These are phyloP conservation scores for Botrytis porri DNA, from an alignment of 2,329 filamentous ascomycete genomes.

Conservation along the genomic window DNA sequence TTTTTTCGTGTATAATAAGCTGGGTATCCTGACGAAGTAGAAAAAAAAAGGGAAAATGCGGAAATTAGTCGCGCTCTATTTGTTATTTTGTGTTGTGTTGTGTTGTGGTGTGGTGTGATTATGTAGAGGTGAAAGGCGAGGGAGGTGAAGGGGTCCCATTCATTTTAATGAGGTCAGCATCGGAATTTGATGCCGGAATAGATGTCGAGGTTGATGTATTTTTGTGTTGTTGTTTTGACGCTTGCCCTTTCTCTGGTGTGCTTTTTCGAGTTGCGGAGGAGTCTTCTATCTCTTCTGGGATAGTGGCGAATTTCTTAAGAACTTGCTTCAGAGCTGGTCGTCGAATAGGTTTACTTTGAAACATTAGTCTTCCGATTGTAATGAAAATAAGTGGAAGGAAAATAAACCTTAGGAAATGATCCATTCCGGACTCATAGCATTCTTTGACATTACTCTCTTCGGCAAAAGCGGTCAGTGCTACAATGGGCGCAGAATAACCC, in stretches of 20 bases:
- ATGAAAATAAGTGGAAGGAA: neutral
- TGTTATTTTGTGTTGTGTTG: neutral
- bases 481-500: slow-evolving; percentile 84
- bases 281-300: slow-evolving; percentile 60
- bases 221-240: neutral
- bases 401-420: slow-evolving; percentile 66
- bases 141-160: slow-evolving; percentile 3
- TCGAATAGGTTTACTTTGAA: slow-evolving; percentile 63
- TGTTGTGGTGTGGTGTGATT: neutral
- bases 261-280: slow-evolving; percentile 41
- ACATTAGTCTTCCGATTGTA: slow-evolving; percentile 20
- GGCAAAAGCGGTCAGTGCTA: slow-evolving; percentile 84
- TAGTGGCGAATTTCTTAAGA: slow-evolving; percentile 78
- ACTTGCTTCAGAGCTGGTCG: slow-evolving; percentile 85
- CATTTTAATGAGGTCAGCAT: neutral
- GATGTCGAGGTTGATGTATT: neutral
- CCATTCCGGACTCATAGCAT: slow-evolving; percentile 86
- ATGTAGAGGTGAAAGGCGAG: slow-evolving; percentile 2
- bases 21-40: slow-evolving; percentile 11
- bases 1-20: slow-evolving; percentile 16
- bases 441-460: slow-evolving; percentile 87
- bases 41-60: neutral
- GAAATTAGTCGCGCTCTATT: neutral
- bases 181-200: neutral
- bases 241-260: slow-evolving; percentile 7